These are phyloP conservation scores for Leucosporidium yakuticum DNA, from an alignment of 768 basidiomycete species.

Conservation along the genomic window DNA sequence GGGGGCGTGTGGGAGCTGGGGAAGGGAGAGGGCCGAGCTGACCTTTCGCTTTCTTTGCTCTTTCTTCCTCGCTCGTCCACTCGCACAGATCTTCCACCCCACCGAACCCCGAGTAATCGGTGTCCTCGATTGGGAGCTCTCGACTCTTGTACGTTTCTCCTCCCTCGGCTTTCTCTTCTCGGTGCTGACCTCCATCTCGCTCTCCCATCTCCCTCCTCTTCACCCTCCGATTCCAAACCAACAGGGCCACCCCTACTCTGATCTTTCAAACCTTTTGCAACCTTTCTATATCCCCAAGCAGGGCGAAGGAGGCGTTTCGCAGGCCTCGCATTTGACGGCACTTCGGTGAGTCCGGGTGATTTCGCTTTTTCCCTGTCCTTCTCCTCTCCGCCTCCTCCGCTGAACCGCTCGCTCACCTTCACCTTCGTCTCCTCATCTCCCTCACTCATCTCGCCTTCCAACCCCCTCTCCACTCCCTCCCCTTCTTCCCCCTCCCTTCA, in stretches of 20 bases:
- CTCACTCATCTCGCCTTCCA: background rate
- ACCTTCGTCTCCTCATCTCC: too few species aligned
- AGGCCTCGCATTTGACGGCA: constrained; percentile 7
- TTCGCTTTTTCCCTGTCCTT: too few species aligned
- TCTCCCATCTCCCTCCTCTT: too few species aligned
- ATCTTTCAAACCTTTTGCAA: constrained; percentile 81
- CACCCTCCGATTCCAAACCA: background rate
- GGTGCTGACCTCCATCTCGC: too few species aligned
- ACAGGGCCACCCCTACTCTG: constrained; percentile 56
- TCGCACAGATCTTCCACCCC: constrained; percentile 62
- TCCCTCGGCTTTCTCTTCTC: background rate
- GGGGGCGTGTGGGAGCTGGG: too few species aligned
- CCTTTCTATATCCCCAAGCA: constrained; percentile 57
- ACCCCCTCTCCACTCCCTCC: background rate
- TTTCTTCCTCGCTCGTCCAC: background rate
- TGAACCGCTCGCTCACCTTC: too few species aligned
- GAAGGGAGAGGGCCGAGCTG: too few species aligned
- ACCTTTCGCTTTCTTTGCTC: background rate
- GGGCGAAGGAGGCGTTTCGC: background rate
- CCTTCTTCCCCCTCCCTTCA: too few species aligned
- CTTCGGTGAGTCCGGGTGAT: constrained; percentile 17
- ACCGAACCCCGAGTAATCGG: constrained; percentile 88
- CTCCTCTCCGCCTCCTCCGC: too few species aligned
- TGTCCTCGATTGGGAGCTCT: constrained; percentile 95
- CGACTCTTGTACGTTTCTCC: constrained; percentile 73